phyloP scores from a whole-genome alignment of 345 rosid genomes.

The Trapa incisa region DNA sequence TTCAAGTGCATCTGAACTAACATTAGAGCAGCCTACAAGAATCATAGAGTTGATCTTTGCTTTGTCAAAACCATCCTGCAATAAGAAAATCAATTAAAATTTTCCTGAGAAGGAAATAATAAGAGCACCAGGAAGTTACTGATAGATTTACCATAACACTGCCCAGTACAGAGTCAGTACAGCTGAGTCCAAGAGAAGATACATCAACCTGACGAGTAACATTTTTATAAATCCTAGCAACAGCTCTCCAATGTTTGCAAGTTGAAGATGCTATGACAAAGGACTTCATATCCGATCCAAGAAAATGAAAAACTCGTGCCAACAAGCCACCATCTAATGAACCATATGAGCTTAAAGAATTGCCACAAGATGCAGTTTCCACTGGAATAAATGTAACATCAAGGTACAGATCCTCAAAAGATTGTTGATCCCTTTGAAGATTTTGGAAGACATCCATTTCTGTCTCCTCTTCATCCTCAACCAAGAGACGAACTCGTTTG shows the following conservation, averaged over 20 bases:
- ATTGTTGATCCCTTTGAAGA: constrained; percentile 29
- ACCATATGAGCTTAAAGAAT: constrained; percentile 52
- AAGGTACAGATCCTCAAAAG: constrained; percentile 74
- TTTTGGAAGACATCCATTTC: constrained; percentile 43
- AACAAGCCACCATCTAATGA: constrained; percentile 62
- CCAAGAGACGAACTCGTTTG: constrained; percentile 64
- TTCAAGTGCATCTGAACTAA: constrained; percentile 52
- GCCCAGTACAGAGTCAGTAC: constrained; percentile 54
- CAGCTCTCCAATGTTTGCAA: constrained; percentile 90
- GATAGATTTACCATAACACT: constrained; percentile 50
- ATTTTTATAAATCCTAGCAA: constrained; percentile 56
- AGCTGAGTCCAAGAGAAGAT: constrained; percentile 58
- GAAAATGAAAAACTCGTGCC: constrained; percentile 74
- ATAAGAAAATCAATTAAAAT: constrained; percentile 22
- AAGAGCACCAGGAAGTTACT: background rate
- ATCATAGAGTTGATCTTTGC: constrained; percentile 59
- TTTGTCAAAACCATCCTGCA: constrained; percentile 73
- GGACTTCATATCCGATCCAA: constrained; percentile 69
- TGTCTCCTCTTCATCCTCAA: constrained; percentile 56
- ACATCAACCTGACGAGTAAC: constrained; percentile 68
- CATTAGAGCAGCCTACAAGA: constrained; percentile 66
- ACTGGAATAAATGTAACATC: constrained; percentile 39
- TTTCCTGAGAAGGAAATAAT: constrained; percentile 5
- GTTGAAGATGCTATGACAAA: constrained; percentile 73
- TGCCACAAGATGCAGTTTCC: constrained; percentile 26